These are phyloP conservation scores for Penicillium cosmopolitanum DNA, from an alignment of 495 filamentous ascomycete species.

Conservation along the genomic window DNA sequence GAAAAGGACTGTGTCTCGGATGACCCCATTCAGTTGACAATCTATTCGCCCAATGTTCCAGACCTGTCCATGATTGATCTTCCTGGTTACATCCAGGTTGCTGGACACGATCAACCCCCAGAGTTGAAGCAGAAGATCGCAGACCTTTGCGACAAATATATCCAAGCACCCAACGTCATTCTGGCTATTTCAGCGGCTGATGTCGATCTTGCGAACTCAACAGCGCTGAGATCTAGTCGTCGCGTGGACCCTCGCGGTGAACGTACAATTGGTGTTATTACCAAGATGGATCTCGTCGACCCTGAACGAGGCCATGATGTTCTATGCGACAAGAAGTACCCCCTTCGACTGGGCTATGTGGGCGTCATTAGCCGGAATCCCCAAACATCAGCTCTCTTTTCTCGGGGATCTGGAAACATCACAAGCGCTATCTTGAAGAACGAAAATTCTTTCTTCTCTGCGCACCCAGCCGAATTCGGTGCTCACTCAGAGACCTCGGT, in stretches of 20 bases:
- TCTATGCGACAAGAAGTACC: constrained; percentile 87
- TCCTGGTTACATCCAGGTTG: constrained; percentile 96
- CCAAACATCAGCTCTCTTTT: constrained; percentile 78
- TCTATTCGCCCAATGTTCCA: constrained; percentile 93
- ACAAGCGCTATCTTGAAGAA: constrained; percentile 81
- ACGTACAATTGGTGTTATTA: constrained; percentile 95
- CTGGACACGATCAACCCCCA: constrained; percentile 83
- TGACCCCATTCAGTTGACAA: constrained; percentile 93
- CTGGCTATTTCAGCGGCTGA: constrained; percentile 97
- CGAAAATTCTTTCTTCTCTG: constrained; percentile 84
- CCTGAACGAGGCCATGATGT: constrained; percentile 76
- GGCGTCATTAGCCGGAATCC: constrained; percentile 87
- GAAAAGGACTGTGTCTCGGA: constrained; percentile 90
- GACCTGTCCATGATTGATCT: constrained; percentile 97
- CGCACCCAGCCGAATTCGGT: constrained; percentile 81
- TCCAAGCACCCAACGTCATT: constrained; percentile 93
- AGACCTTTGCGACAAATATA: constrained; percentile 98
- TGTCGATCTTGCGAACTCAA: constrained; percentile 96
- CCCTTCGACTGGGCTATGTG: constrained; percentile 93
- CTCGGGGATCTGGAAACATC: constrained; percentile 81
- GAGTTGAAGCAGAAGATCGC: constrained; percentile 95
- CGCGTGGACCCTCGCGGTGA: constrained; percentile 94
- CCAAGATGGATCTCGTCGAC: constrained; percentile 98
- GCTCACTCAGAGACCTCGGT: constrained; percentile 69
- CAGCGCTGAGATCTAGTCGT: constrained; percentile 85